Evolutionary conservation across 2,329 filamentous ascomycete species (phyloP), one percentile per base, ranked within the genome.

Genomic region (Penicillium sp.): DNA sequence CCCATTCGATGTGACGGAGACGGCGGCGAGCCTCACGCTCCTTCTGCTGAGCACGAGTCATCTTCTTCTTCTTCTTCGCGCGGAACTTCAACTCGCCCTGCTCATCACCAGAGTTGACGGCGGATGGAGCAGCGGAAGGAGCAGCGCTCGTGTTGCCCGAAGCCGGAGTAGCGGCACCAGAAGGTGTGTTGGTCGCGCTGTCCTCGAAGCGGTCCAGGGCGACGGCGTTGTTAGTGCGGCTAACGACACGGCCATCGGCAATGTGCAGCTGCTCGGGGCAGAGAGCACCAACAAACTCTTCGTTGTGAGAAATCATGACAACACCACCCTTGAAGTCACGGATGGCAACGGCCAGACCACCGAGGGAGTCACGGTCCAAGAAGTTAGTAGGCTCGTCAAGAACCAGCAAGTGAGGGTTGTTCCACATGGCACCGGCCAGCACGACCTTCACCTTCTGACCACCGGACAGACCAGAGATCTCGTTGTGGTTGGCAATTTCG

Each of bases 371-470:
- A 65, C 94, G 91, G 70, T 99, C 94, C 80, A 99, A 85, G 83
- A 96, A 99, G 80, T 99, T 99, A 72, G 94, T 97, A 53, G 94
- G 94, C 77, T 99, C 93, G 82, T 99, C 94, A 23, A 99, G 87
- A 45, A 99, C 94, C 56, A 99, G 85, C 67, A 99, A 78, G 79
- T 99, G 94, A 0, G 94, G 94, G 80, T 97, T 97, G 79, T 97
- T 96, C 92, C 92, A 96, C 90, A 95, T 95, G 65, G 91, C 90
- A 67, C 90, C 90, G 3, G 90, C 94, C 64, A 99, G 85, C 58
- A 99, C 94, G 44, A 99, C 94, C 83, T 99, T 99, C 78, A 99
- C 94, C 76, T 97, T 97, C 72, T 99, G 94, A 13, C 94, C 94
- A 75, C 94, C 94, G 9, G 92, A 96, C 12, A 99, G 82, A 66